Conservation (phyloP, 257 asterid genomes). For the Ocimum tenuiflorum region DNA sequence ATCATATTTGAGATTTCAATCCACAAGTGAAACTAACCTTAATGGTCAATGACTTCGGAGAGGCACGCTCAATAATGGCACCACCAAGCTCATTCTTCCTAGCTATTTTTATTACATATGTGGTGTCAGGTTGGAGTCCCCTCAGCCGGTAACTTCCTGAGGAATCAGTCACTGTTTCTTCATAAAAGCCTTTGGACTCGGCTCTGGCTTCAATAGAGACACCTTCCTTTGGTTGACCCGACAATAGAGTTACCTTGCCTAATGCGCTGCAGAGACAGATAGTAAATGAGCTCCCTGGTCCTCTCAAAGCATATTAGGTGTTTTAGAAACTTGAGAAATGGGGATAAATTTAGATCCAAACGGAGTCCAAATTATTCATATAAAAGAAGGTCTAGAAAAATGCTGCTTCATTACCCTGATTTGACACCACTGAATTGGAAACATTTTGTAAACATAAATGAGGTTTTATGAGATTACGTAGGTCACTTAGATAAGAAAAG, state of each 20-base stretch:
- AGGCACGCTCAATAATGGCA: slow-evolving; percentile 67
- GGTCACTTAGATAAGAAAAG: not conserved
- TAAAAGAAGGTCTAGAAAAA: not conserved
- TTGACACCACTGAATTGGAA: not conserved
- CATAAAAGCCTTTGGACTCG: slow-evolving; percentile 78
- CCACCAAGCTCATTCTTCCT: slow-evolving; percentile 51
- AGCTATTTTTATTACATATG: slow-evolving; percentile 63
- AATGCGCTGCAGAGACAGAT: slow-evolving; percentile 55
- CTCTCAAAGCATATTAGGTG: not conserved
- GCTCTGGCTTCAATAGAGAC: slow-evolving; percentile 88
- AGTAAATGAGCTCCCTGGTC: slow-evolving; percentile 20
- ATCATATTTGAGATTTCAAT: slow-evolving; percentile 5
- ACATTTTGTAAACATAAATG: not conserved
- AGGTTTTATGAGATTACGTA: slow-evolving; percentile 1
- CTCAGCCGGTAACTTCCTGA: slow-evolving; percentile 80
- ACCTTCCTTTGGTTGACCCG: slow-evolving; percentile 91
- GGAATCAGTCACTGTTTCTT: slow-evolving; percentile 78
- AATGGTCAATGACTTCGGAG: slow-evolving; percentile 58
- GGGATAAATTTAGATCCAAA: not conserved
- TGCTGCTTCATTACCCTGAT: not conserved
- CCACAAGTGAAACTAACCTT: slow-evolving; percentile 46
- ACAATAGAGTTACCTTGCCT: slow-evolving; percentile 73
- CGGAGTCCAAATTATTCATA: not conserved
- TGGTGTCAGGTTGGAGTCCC: slow-evolving; percentile 81
- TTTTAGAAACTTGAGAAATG: slow-evolving; percentile 2